Evolutionary conservation across 2,329 filamentous ascomycete species (phyloP).

Genomic region (Phaeosphaeria sp.): DNA sequence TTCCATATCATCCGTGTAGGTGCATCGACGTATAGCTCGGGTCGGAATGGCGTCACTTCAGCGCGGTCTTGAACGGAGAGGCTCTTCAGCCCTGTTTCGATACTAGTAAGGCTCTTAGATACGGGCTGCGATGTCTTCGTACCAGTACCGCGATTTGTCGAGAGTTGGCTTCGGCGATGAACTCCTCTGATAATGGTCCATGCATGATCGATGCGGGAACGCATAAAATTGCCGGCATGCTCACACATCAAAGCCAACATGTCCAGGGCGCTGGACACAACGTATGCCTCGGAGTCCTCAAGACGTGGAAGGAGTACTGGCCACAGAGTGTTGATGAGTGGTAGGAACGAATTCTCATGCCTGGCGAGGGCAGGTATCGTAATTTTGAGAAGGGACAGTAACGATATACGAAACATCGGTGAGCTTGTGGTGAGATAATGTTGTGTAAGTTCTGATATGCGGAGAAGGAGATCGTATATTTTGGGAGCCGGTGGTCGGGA

Average conservation of each 20-base stretch:
- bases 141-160: slow-evolving; percentile 2
- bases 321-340: slow-evolving; percentile 90
- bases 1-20: slow-evolving; percentile 70
- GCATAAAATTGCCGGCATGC: slow-evolving; percentile 81
- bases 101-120: slow-evolving; percentile 1
- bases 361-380: slow-evolving; percentile 74
- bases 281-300: slow-evolving; percentile 70
- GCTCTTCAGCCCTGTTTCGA: slow-evolving; percentile 11
- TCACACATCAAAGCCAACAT: slow-evolving; percentile 73
- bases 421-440: slow-evolving; percentile 89
- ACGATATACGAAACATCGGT: slow-evolving; percentile 75
- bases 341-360: slow-evolving; percentile 84
- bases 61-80: slow-evolving; percentile 4
- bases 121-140: slow-evolving; percentile 3
- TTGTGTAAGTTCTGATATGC: slow-evolving; percentile 83
- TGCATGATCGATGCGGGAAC: slow-evolving; percentile 73
- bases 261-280: slow-evolving; percentile 73
- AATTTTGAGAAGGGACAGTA: slow-evolving; percentile 78
- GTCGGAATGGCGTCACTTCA: slow-evolving; percentile 5
- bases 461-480: slow-evolving; percentile 80
- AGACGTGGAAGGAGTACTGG: slow-evolving; percentile 76
- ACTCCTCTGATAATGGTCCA: slow-evolving; percentile 63
- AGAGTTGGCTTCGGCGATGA: slow-evolving; percentile 25
- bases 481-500: slow-evolving; percentile 72
- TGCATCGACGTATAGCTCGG: slow-evolving; percentile 56